Evolutionary conservation across 768 basidiomycete genomes (phyloP), one percentile per base, ranked within the genome.

Genomic region (Boletus rufocinnamomeus): DNA sequence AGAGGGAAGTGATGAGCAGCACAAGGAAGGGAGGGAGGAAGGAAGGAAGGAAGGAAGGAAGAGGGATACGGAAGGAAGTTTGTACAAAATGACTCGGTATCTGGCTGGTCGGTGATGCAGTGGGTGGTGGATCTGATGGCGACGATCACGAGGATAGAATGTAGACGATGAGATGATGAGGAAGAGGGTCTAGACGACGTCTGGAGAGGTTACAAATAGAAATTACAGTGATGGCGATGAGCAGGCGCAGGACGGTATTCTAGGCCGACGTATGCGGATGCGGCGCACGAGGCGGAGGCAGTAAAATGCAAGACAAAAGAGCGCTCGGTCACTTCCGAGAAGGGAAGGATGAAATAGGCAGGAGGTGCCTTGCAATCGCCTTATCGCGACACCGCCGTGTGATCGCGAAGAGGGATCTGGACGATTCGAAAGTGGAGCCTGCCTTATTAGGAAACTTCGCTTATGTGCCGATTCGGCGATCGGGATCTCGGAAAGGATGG

Each of bases 321-420:
- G 10, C 19, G 19, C 19, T 40, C 19, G 38, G 38, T n/a, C 46
- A 25, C 9, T 25, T 14, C 48, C n/a, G 30, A 14, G n/a, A 43
- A 41, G 7, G 21, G 40, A 2, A 10, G 21, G 23, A 25, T 1
- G 11, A 14, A 27, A 17, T 13, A 6, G 28, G 47, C 16, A 28
- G 34, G 35, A 40, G 19, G 30, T 30, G 30, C 30, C 30, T 30
- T 30, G 30, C 7, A 30, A 1, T 30, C 30, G 30, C 3, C 30
- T 30, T 30, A 30, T 30, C 30, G 30, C 30, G 28, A 30, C 28
- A 30, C 5, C 28, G 28, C 28, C 28, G 53, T 51, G 55, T 54
- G 62, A 69, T 69, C 64, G 60, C n/a, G 52, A 54, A 37, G 4
- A 25, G 11, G 3, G 59, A 70, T 69, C 69, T 61, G 34, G 64